Evolutionary conservation across 139 green algal genomes (phyloP).

Genomic region (Chlorella sp.): DNA sequence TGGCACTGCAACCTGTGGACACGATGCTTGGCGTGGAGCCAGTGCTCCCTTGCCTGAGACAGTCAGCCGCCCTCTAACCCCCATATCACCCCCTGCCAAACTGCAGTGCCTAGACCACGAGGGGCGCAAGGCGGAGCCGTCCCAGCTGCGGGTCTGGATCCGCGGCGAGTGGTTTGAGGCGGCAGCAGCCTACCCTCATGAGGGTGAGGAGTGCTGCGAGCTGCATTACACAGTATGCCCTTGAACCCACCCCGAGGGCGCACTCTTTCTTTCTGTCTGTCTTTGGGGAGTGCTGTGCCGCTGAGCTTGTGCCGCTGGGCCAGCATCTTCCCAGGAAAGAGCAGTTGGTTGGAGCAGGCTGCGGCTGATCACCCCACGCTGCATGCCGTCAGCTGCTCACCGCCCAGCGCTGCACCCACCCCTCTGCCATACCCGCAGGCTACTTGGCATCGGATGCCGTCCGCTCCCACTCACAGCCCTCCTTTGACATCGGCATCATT

Average conservation of each 20-base stretch:
- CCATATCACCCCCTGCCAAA: neutral
- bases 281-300: neutral
- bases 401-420: neutral
- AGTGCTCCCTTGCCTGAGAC: too few species aligned
- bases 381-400: too few species aligned
- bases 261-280: too few species aligned
- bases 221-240: too few species aligned
- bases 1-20: too few species aligned
- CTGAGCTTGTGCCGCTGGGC: neutral
- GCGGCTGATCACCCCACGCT: too few species aligned
- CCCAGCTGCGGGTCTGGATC: neutral
- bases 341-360: neutral
- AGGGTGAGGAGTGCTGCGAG: too few species aligned
- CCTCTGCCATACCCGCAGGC: neutral
- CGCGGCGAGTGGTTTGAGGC: neutral
- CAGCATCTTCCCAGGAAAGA: neutral
- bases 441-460: neutral
- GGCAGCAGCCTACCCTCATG: too few species aligned
- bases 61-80: neutral
- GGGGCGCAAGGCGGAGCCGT: neutral
- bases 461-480: neutral
- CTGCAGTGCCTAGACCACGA: neutral
- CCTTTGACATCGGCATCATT: neutral
- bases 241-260: too few species aligned
- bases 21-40: neutral